A percentile compares a stretch with the other conserved stretches of the same genome.
Conservation (phyloP, 23 red algal genomes). For the Cyanidioschyzon merolae region DNA sequence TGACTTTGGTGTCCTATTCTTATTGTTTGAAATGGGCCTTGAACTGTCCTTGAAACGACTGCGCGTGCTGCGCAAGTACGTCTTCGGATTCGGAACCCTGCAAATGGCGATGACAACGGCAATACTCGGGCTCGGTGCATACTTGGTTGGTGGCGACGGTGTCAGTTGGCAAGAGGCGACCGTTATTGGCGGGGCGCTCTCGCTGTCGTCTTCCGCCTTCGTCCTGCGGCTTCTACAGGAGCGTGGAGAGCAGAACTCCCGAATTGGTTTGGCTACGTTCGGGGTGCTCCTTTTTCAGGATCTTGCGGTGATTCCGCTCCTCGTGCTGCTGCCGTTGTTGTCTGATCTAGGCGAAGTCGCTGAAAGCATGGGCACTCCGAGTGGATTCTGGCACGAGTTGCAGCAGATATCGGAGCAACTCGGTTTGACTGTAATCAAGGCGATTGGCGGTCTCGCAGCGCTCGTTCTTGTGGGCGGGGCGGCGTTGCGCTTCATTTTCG, state of each 20-base stretch:
- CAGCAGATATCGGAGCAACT: conserved; percentile 16
- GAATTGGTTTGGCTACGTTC: conserved; percentile 67
- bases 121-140: conserved; percentile 54
- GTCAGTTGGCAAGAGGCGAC: conserved; percentile 41
- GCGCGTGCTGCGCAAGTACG: conserved; percentile 66
- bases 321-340: conserved; percentile 76
- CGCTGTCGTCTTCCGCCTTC: conserved; percentile 83
- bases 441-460: conserved; percentile 27
- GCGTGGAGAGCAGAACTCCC: conserved; percentile 54
- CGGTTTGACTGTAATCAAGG: conserved; percentile 24
- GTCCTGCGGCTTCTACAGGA: conserved; percentile 81
- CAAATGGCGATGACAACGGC: conserved; percentile 54
- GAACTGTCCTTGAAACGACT: conserved; percentile 80
- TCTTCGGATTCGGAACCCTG: conserved; percentile 61
- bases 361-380: background rate
- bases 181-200: conserved; percentile 65
- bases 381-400: conserved; percentile 4
- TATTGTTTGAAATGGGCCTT: conserved; percentile 95
- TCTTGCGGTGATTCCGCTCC: conserved; percentile 74
- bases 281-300: conserved; percentile 92
- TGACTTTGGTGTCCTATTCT: conserved; percentile 85
- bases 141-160: conserved; percentile 39
- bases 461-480: conserved; percentile 57
- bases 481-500: conserved; percentile 61
- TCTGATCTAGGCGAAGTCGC: background rate